These are phyloP conservation scores for Didymella sp. DNA, from an alignment of 2,329 filamentous ascomycete species.

Conservation along the genomic window DNA sequence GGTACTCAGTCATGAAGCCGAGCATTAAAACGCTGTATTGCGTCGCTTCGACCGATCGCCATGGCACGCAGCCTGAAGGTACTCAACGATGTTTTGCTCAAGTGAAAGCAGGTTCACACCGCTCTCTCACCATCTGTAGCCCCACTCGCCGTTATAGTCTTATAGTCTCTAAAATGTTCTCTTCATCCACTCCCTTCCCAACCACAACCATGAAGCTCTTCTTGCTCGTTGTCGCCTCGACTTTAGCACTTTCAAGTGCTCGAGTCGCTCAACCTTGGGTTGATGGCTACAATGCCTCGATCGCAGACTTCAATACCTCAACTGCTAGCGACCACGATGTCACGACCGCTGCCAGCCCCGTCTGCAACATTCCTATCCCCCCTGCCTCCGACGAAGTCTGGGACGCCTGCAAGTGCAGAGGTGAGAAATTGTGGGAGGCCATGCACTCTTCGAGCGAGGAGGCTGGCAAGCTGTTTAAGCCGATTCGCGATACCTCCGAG, in stretches of 20 bases:
- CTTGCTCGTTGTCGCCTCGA: neutral
- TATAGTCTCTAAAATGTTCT: neutral
- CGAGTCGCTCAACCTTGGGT: neutral
- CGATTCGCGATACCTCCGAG: conserved; percentile 3
- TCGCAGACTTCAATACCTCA: neutral
- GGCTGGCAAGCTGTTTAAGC: conserved; percentile 12
- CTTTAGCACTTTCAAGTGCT: neutral
- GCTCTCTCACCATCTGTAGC: neutral
- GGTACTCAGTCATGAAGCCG: neutral
- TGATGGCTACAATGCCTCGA: neutral
- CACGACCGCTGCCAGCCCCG: neutral
- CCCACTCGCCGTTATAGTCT: neutral
- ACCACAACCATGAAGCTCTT: neutral
- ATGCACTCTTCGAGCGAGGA: conserved; percentile 4
- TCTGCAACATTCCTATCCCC: neutral
- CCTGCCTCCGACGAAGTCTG: neutral
- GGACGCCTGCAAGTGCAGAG: conserved; percentile 10
- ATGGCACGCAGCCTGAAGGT: neutral
- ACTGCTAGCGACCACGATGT: neutral
- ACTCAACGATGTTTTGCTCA: neutral
- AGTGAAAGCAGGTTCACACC: neutral
- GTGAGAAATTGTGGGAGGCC: conserved; percentile 9
- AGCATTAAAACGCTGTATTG: too few relatives aligned
- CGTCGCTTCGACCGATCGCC: too few relatives aligned
- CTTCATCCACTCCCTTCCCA: neutral